Conservation (phyloP, 169 alveolate genomes). For the Plasmodium gallinaceum region DNA sequence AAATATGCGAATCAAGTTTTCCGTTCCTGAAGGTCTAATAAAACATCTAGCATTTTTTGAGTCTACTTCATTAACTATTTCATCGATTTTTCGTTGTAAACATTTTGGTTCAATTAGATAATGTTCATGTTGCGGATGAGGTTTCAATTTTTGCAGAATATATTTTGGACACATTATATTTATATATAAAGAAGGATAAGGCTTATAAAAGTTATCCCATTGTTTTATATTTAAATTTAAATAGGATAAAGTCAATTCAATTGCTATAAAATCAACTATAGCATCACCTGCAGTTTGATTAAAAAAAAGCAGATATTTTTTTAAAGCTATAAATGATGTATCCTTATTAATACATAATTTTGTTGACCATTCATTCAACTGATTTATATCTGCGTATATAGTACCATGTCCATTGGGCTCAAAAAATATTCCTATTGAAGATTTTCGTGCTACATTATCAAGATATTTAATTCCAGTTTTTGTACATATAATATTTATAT, state of each 20-base stretch:
- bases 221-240: constrained; percentile 71
- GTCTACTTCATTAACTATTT: constrained; percentile 34
- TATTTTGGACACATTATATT: constrained; percentile 51
- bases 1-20: constrained; percentile 79
- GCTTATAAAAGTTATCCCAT: constrained; percentile 71
- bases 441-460: constrained; percentile 68
- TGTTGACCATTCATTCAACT: constrained; percentile 43
- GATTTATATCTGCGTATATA: constrained; percentile 31
- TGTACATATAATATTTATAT: constrained; percentile 72
- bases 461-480: constrained; percentile 82
- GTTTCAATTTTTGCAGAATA: constrained; percentile 28
- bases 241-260: constrained; percentile 76
- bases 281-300: constrained; percentile 79
- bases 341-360: constrained; percentile 17
- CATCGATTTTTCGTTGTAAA: constrained; percentile 59
- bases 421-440: constrained; percentile 79
- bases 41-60: constrained; percentile 78
- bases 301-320: constrained; percentile 69
- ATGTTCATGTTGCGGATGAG: constrained; percentile 79
- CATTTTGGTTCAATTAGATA: constrained; percentile 76
- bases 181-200: constrained; percentile 78
- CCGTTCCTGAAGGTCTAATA: constrained; percentile 86
- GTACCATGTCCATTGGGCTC: constrained; percentile 87
- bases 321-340: constrained; percentile 33
- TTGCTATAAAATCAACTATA: constrained; percentile 77